A percentile compares a stretch with the other conserved stretches of the same genome.
These are phyloP conservation scores for Hemisphaericaspora xylanilytica DNA, from an alignment of 1,139 yeast species.

Conservation along the genomic window DNA sequence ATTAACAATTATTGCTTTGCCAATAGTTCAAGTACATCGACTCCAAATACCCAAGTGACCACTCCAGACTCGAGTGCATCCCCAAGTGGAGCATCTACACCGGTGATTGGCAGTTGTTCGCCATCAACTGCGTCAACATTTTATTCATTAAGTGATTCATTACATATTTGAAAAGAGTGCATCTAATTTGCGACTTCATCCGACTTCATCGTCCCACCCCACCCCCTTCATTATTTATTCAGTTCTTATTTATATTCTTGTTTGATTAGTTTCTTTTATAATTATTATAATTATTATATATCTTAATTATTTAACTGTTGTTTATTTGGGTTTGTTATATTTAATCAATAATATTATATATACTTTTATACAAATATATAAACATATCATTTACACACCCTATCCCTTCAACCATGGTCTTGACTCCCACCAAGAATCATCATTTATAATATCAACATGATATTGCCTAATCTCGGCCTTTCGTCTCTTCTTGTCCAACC, in stretches of 20 bases:
- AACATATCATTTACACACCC: background rate
- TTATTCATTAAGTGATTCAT: conserved; percentile 34
- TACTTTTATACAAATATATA: too few relatives aligned
- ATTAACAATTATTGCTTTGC: conserved; percentile 35
- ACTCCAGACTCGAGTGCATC: conserved; percentile 2
- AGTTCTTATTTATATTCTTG: background rate
- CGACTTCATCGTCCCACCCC: too few relatives aligned
- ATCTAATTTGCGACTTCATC: background rate
- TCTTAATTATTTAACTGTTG: background rate
- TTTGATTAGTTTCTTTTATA: background rate
- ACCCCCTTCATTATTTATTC: background rate
- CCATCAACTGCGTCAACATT: conserved; percentile 18
- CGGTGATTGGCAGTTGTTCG: conserved; percentile 8
- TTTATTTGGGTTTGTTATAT: background rate
- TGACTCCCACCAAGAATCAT: conserved; percentile 51
- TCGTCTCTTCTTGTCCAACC: conserved; percentile 45
- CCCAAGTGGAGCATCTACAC: conserved; percentile 7
- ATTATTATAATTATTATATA: conserved; percentile 1
- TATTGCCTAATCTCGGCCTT: conserved; percentile 46
- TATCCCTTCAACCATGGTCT: conserved; percentile 33
- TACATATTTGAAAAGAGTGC: conserved; percentile 21
- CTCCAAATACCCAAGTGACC: conserved; percentile 3
- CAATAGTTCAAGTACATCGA: conserved; percentile 18
- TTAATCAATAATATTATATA: too few relatives aligned
- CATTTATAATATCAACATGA: conserved; percentile 60